Conservation (phyloP, 306 rosid species). For the Vigna trinervia region DNA sequence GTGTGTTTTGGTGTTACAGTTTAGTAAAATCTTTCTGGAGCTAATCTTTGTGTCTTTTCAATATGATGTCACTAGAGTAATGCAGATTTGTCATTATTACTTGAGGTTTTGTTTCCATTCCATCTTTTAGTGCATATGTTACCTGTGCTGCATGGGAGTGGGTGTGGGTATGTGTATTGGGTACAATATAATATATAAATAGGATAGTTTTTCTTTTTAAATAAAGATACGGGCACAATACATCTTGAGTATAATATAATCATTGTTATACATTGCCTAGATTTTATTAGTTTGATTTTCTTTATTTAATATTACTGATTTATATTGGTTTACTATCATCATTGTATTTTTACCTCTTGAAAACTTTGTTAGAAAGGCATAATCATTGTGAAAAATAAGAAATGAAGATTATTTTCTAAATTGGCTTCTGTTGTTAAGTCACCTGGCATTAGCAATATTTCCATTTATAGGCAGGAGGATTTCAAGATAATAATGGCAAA, state of each 20-base stretch:
- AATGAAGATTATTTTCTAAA: not conserved
- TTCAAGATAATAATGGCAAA: not conserved
- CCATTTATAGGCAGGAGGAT: not conserved
- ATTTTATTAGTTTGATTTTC: not conserved
- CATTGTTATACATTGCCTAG: not conserved
- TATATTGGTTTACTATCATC: not conserved
- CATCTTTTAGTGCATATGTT: slow-evolving; percentile 17
- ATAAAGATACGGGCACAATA: not conserved
- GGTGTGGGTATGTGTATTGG: not conserved
- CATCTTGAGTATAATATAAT: not conserved
- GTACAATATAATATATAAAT: not conserved
- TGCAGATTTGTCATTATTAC: slow-evolving; percentile 28
- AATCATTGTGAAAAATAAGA: not conserved
- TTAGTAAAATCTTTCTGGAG: slow-evolving; percentile 1
- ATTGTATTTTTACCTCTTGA: not conserved
- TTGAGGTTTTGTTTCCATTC: slow-evolving; percentile 27
- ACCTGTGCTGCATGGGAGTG: not conserved
- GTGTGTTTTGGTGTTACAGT: slow-evolving; percentile 10
- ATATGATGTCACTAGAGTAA: slow-evolving; percentile 31
- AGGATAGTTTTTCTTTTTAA: not conserved
- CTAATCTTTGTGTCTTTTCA: slow-evolving; percentile 16
- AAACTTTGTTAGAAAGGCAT: not conserved
- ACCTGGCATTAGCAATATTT: not conserved
- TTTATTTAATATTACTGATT: no score
- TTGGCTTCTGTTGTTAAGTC: not conserved